A percentile compares a stretch with the other conserved stretches of the same genome.
Evolutionary conservation across 805 yeast genomes (phyloP).

Genomic region (Metschnikowia lachancei): DNA sequence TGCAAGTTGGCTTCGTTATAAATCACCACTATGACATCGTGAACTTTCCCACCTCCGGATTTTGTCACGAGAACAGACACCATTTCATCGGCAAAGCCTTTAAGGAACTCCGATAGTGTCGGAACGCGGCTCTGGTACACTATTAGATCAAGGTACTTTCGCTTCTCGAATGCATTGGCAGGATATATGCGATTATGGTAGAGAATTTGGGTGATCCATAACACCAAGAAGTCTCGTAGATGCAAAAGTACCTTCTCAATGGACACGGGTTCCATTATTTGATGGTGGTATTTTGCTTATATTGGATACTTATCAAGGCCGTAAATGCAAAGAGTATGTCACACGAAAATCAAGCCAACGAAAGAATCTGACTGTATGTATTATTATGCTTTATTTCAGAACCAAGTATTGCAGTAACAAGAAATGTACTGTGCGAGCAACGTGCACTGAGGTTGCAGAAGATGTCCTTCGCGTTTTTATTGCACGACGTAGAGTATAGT

Average conservation of each 20-base stretch:
- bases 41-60: slow-evolving; percentile 28
- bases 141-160: slow-evolving; percentile 43
- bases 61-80: slow-evolving; percentile 19
- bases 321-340: too few relatives aligned
- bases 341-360: too few relatives aligned
- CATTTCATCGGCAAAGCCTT: slow-evolving; percentile 33
- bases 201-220: slow-evolving; percentile 53
- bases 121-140: slow-evolving; percentile 47
- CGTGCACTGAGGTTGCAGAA: too few relatives aligned
- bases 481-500: too few relatives aligned
- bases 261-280: slow-evolving; percentile 19
- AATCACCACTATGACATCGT: slow-evolving; percentile 37
- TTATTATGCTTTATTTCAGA: too few relatives aligned
- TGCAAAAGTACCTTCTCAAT: slow-evolving; percentile 30
- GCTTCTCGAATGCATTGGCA: slow-evolving; percentile 42
- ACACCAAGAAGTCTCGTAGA: slow-evolving; percentile 49
- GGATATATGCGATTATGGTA: slow-evolving; percentile 56
- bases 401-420: too few relatives aligned
- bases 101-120: slow-evolving; percentile 43
- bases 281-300: too few relatives aligned
- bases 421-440: too few relatives aligned
- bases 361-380: too few relatives aligned
- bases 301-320: too few relatives aligned
- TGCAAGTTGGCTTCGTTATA: slow-evolving; percentile 27
- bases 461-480: too few relatives aligned